Base-by-base conservation (phyloP, 2,329 filamentous ascomycete genomes). In the Aspergillus vadensis region DNA sequence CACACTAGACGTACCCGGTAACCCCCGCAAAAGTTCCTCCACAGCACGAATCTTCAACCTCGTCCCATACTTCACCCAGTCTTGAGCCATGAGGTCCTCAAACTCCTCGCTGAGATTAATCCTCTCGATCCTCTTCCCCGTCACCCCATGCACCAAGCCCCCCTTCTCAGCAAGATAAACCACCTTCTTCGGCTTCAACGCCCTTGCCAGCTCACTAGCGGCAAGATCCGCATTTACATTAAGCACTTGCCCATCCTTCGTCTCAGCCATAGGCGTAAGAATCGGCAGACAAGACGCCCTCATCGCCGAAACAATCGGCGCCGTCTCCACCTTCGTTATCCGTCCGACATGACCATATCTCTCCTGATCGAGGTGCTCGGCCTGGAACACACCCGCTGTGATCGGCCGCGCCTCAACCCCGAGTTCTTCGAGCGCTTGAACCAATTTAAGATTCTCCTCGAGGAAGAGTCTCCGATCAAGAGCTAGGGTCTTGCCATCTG, bases 91-190 rank as follows among this genome's bases (percentile, higher is more conserved):
- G 71, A 97, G 85, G 72, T 91, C 85, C 61, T 96, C 92, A 71
- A 91, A 98, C 80, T 99, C 95, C 79, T 96, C 93, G 73, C 98
- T 95, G 59, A 99, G 83, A 80, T 98, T 98, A 79, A 98, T 98
- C 61, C 90, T 91, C 5, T 93, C 97, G 72, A 98, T 98, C 82
- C 97, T 96, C 81, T 94, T 89, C 60, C 89, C 90, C 12, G 89
- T 91, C 64, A 96, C 91, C 60, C 92, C 93, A 74, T 98, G 92
- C 79, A 97, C 96, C 36, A 99, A 81, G 5, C 94, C 95, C 49
- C 95, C 95, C 84, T 98, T 98, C 81, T 99, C 95, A 4, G 92
- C 96, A n/a, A 98, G 84, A 76, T 97, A 99, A 61, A 99, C 93
- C 62, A 98, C 93, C 86, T 99, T 99, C 70, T 98, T 81, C 30